Conservation (phyloP, 495 filamentous ascomycete genomes). For the Aspergillus saccharolyticus region DNA sequence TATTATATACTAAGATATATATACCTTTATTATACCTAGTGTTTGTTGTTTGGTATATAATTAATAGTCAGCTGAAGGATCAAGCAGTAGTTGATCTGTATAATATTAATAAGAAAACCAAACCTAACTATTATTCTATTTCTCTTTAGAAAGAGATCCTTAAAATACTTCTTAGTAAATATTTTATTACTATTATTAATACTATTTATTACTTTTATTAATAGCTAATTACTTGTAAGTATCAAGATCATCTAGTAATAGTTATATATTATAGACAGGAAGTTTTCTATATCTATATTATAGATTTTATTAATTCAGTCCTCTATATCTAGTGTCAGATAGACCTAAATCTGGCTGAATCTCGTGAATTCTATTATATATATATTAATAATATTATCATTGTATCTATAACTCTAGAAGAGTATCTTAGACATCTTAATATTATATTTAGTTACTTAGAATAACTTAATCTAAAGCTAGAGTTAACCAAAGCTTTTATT, state of each 20-base stretch:
- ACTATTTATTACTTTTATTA: not conserved
- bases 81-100: too few relatives aligned
- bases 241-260: too few relatives aligned
- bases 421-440: not conserved
- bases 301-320: not conserved
- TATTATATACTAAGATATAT: not conserved
- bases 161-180: too few relatives aligned
- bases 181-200: too few relatives aligned
- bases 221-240: not conserved
- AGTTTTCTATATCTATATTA: not conserved
- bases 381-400: not conserved
- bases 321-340: not conserved
- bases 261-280: too few relatives aligned
- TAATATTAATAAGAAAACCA: too few relatives aligned
- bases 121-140: too few relatives aligned
- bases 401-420: not conserved
- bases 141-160: too few relatives aligned
- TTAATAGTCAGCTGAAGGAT: too few relatives aligned
- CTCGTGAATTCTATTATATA: not conserved
- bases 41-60: too few relatives aligned
- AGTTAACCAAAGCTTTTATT: not conserved
- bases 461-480: not conserved
- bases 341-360: not conserved
- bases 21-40: too few relatives aligned
- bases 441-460: not conserved